Base-by-base conservation (phyloP, 768 basidiomycete genomes). In the Exidia glandulosa region DNA sequence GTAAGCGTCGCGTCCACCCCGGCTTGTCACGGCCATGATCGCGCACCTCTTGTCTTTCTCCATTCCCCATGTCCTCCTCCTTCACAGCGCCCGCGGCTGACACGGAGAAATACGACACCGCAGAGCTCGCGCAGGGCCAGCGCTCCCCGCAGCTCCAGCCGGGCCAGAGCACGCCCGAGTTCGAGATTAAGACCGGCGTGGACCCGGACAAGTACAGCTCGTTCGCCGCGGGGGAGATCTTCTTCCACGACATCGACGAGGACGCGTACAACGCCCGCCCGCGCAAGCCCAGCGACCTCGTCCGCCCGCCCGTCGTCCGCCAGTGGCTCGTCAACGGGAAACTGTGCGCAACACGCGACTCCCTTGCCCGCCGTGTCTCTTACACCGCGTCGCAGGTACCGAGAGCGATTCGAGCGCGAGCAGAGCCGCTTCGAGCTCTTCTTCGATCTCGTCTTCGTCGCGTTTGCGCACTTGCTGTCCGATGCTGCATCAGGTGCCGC, bases 391-490 rank as follows among this genome's bases (percentile, higher is more conserved):
- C 36, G n/a, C 50, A 60, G 59, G 14, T 57, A 57, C 30, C 60
- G 56, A 29, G 62, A 63, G 56, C 23, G 19, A n/a, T 33, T 19
- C 10, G 59, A 57, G 30, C 62, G 68, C 3, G 65, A 65, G 55
- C 57, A 65, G 2, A 60, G 62, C 7, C 65, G 66, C 13, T 72
- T 72, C 63, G 72, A 74, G 64, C 68, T 74, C 13, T 72, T 74
- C 61, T 71, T 74, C 56, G 72, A 74, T 59, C 62, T 72, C 47
- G 62, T 69, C 3, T 72, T 71, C 48, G 72, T 74, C 19, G 71
- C 67, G 12, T 66, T 74, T 33, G 66, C 69, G 9, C 71, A 72
- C 63, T 68, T 70, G 47, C 64, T 72, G 23, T 67, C 71, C 37
- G 71, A 72, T 36, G 62, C 67, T 9, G 70, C 70, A 6, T 27